Evolutionary conservation across 192 early-diverging fungal genomes (phyloP), one percentile per base, ranked within the genome.

Genomic region (Rhizophagus prolifer): DNA sequence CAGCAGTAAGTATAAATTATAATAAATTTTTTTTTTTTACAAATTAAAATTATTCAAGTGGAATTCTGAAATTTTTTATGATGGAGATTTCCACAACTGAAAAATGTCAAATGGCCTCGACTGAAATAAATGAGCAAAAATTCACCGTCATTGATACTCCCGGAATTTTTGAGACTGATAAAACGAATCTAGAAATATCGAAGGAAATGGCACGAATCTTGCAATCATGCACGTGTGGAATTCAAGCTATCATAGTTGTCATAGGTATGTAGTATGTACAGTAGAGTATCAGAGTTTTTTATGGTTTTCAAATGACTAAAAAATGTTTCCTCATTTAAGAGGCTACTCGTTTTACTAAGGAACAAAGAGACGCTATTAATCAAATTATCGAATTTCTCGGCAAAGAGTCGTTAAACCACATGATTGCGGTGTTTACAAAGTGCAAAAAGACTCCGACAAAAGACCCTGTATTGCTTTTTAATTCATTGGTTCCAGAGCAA

Each of bases 241-340:
- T 70, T 36, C 25, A 70, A 44, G 68, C 38, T 21, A 44, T 70
- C 9, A 14, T 70, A 25, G 12, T 69, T 69, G 67, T 69, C 3
- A 23, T 69, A 9, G 67, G 67, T 70, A 7, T 23, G 23, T 44
- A 13, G n/a, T n/a, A n/a, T n/a, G n/a, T n/a, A n/a, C n/a, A n/a
- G n/a, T n/a, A n/a, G 0, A 12, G 12, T 12, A 2, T 44, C 0
- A 12, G 7, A 38, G 2, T 44, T 44, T 12, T 44, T 44, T 44
- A 44, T 3, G 10, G 4, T 44, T 44, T 44, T 44, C 41, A 44
- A 44, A 44, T 38, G 36, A 38, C 0, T 44, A 12, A 44, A 44
- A 13, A 12, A 44, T 2, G 38, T 44, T 46, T 23, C 44, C 0
- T 6, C 19, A 12, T 12, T 44, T 34, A n/a, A 70, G 68, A 70